Evolutionary conservation across 495 filamentous ascomycete species (phyloP).

Genomic region (Podospora appendiculata): DNA sequence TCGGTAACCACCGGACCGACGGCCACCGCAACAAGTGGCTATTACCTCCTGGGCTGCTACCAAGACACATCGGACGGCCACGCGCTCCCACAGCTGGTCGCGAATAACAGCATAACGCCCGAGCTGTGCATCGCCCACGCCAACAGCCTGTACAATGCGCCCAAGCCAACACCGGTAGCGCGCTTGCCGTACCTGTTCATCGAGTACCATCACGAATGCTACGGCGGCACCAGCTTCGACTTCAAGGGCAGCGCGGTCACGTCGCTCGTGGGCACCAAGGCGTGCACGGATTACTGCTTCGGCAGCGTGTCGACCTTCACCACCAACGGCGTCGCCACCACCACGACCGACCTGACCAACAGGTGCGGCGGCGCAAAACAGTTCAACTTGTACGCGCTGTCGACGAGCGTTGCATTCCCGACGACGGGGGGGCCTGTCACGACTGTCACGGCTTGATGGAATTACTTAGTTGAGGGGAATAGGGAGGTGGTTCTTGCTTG

Average conservation of each 20-base stretch:
- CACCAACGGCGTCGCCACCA: conserved; percentile 1
- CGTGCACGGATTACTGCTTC: conserved; percentile 16
- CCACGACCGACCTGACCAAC: conserved; percentile 8
- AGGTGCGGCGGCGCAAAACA: conserved; percentile 16
- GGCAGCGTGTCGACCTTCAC: conserved; percentile 9
- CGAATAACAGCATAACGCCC: conserved; percentile 15
- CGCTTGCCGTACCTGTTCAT: conserved; percentile 13
- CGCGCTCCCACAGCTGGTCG: conserved; percentile 12
- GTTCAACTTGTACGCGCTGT: conserved; percentile 18
- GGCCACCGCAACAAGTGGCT: conserved; percentile 7
- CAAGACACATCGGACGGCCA: conserved; percentile 13
- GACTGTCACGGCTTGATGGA: neutral
- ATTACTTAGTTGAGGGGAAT: too few relatives aligned
- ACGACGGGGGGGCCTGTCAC: conserved; percentile 6
- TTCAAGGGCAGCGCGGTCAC: conserved; percentile 11
- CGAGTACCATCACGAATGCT: conserved; percentile 20
- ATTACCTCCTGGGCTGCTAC: conserved; percentile 21
- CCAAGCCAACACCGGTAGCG: conserved; percentile 5
- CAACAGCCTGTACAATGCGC: conserved; percentile 9
- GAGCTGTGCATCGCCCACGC: conserved; percentile 16
- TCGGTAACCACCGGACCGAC: neutral
- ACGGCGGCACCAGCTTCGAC: conserved; percentile 12
- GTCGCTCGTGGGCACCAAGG: conserved; percentile 11
- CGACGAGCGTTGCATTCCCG: conserved; percentile 6
- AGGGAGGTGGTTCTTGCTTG: too few relatives aligned